Percentiles rank a stretch among this genome's conserved stretches.
Evolutionary conservation across 108 stramenopile species (phyloP).

Genomic region (Chaetoceros muelleri): DNA sequence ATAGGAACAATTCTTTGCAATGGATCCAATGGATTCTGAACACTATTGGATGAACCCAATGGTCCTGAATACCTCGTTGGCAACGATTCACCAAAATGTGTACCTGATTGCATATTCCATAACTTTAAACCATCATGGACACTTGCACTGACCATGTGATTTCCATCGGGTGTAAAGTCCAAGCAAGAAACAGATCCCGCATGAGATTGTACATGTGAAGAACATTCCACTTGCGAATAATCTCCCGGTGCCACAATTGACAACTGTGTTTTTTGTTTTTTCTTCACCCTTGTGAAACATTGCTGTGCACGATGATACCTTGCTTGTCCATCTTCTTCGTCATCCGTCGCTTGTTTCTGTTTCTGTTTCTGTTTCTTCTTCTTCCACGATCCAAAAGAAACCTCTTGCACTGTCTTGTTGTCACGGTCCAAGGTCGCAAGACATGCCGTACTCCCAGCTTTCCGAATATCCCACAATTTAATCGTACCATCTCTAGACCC

Average conservation of each 20-base stretch:
- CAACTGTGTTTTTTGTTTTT: not conserved
- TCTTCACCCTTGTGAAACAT: not conserved
- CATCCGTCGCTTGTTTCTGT: conserved; percentile 8
- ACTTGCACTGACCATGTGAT: conserved; percentile 41
- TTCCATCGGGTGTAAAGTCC: conserved; percentile 44
- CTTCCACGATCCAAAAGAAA: conserved; percentile 7
- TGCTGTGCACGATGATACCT: not conserved
- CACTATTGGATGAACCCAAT: conserved; percentile 12
- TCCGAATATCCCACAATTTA: conserved; percentile 73
- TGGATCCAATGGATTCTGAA: conserved; percentile 1
- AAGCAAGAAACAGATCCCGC: conserved; percentile 37
- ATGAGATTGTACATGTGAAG: conserved; percentile 20
- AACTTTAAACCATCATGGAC: conserved; percentile 34
- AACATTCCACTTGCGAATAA: conserved; percentile 12
- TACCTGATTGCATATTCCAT: conserved; percentile 61
- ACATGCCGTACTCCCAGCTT: conserved; percentile 46
- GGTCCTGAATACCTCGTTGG: conserved; percentile 8
- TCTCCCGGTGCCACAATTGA: conserved; percentile 20
- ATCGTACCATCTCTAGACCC: conserved; percentile 51
- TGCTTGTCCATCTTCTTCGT: not conserved
- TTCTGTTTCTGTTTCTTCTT: conserved; percentile 8
- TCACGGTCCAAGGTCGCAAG: conserved; percentile 47
- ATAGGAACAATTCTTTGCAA: not conserved
- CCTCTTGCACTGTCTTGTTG: not conserved
- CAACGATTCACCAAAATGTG: conserved; percentile 25